Percentiles rank a stretch among this genome's conserved stretches.
These are phyloP conservation scores for Metschnikowia lachancei DNA, from an alignment of 805 yeast species.

Conservation along the genomic window DNA sequence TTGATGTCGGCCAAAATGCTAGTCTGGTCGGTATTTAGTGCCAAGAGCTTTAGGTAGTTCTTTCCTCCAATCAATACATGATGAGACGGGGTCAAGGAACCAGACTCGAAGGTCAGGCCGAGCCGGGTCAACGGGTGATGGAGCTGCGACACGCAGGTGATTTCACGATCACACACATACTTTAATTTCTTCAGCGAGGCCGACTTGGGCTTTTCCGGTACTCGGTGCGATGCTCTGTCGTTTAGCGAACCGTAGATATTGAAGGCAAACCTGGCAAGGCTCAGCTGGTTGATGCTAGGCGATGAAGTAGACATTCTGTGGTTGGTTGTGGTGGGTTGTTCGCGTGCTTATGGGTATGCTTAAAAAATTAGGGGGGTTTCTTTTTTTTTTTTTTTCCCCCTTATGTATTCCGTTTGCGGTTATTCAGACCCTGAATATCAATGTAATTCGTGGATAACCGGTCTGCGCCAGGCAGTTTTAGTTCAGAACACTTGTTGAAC, in stretches of 20 bases:
- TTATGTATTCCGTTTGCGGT: no score
- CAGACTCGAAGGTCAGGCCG: constrained; percentile 8
- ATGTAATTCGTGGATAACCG: no score
- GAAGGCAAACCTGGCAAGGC: constrained; percentile 55
- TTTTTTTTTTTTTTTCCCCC: no score
- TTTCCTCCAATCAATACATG: constrained; percentile 44
- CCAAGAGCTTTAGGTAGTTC: constrained; percentile 37
- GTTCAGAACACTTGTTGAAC: no score
- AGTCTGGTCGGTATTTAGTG: constrained; percentile 31
- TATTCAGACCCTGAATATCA: no score
- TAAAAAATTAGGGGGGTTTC: no score
- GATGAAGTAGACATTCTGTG: constrained; percentile 1
- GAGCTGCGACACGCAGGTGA: constrained; percentile 27
- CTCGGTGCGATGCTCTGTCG: constrained; percentile 20
- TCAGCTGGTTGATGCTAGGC: constrained; percentile 18
- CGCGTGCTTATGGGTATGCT: not conserved
- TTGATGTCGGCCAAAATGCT: constrained; percentile 34
- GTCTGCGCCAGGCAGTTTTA: no score
- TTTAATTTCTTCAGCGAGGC: constrained; percentile 15
- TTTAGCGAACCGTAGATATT: constrained; percentile 51
- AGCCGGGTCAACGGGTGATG: constrained; percentile 22
- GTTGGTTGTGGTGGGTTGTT: no score
- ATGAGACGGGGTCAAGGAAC: constrained; percentile 21
- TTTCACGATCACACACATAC: constrained; percentile 24
- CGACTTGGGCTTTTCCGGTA: constrained; percentile 8